phyloP scores from a whole-genome alignment of 1,284 basidiomycete genomes.

The Irpex rosettiformis region DNA sequence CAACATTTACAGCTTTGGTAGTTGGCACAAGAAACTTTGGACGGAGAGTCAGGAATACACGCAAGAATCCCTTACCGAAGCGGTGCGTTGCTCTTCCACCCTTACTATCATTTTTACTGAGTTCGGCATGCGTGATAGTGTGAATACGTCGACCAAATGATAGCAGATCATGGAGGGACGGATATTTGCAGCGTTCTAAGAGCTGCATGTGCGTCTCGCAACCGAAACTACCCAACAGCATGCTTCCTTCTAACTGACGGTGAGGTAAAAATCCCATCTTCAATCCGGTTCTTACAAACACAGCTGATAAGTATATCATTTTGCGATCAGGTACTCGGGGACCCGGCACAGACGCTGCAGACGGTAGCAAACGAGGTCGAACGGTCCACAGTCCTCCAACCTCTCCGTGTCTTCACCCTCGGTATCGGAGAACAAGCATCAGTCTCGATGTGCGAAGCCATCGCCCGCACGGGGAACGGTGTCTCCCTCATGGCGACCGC shows the following conservation, averaged over 20 bases:
- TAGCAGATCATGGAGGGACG: conserved; percentile 44
- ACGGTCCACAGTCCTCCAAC: conserved; percentile 18
- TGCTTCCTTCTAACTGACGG: conserved; percentile 52
- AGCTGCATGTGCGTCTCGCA: conserved; percentile 31
- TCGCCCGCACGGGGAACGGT: conserved; percentile 51
- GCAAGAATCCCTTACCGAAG: conserved; percentile 29
- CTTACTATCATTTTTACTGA: background rate
- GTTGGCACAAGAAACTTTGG: conserved; percentile 32
- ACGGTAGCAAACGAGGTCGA: conserved; percentile 1
- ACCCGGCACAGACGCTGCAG: background rate
- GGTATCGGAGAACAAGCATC: conserved; percentile 51
- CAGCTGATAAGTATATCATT: background rate
- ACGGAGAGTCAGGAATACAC: conserved; percentile 30
- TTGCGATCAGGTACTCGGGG: conserved; percentile 6
- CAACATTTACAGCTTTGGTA: conserved; percentile 52
- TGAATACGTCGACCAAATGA: conserved; percentile 37
- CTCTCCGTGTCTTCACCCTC: conserved; percentile 47
- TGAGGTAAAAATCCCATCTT: conserved; percentile 8
- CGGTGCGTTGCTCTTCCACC: conserved; percentile 31
- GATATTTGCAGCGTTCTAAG: conserved; percentile 39
- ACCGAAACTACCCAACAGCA: conserved; percentile 33
- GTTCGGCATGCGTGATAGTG: conserved; percentile 6
- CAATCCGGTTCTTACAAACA: background rate
- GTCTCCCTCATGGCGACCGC: conserved; percentile 40
- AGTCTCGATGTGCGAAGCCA: conserved; percentile 43